phyloP scores from a whole-genome alignment of 2,329 filamentous ascomycete species.

The Blumeriella jaapii region DNA sequence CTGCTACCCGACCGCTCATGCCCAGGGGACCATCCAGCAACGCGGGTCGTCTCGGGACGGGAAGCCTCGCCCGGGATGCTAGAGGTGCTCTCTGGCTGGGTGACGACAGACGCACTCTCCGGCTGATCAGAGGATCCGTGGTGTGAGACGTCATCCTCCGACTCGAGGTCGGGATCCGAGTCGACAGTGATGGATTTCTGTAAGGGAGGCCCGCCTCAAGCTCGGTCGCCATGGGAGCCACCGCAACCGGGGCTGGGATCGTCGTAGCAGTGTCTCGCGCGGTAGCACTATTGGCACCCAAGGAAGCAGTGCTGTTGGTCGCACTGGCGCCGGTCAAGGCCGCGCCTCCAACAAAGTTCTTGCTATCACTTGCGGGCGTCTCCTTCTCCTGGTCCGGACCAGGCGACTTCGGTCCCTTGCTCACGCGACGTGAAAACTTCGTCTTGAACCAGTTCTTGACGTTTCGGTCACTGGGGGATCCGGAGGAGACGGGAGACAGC shows the following conservation, averaged over 20 bases:
- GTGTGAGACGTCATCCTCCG: background rate
- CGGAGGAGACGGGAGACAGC: constrained; percentile 9
- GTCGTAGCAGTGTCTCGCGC: constrained; percentile 14
- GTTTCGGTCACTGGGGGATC: constrained; percentile 15
- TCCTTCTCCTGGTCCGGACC: constrained; percentile 8
- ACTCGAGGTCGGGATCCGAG: constrained; percentile 3
- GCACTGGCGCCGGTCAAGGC: constrained; percentile 34
- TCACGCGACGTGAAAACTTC: constrained; percentile 34
- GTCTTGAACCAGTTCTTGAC: constrained; percentile 44
- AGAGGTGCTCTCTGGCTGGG: no score
- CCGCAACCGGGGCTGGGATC: background rate
- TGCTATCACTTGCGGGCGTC: constrained; percentile 15
- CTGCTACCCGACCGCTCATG: no score
- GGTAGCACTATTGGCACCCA: constrained; percentile 12
- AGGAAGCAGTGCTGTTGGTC: constrained; percentile 35
- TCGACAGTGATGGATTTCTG: constrained; percentile 1
- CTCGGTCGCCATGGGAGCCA: constrained; percentile 4
- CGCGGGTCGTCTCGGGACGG: no score
- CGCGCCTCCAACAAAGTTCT: constrained; percentile 40
- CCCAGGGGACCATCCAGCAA: no score
- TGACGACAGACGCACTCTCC: no score
- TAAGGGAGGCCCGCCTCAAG: background rate
- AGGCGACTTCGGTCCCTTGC: constrained; percentile 15
- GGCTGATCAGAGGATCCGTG: no score
- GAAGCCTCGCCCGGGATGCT: no score